Conservation (phyloP, 2,329 filamentous ascomycete genomes). For the Colletotrichum eremochloae region DNA sequence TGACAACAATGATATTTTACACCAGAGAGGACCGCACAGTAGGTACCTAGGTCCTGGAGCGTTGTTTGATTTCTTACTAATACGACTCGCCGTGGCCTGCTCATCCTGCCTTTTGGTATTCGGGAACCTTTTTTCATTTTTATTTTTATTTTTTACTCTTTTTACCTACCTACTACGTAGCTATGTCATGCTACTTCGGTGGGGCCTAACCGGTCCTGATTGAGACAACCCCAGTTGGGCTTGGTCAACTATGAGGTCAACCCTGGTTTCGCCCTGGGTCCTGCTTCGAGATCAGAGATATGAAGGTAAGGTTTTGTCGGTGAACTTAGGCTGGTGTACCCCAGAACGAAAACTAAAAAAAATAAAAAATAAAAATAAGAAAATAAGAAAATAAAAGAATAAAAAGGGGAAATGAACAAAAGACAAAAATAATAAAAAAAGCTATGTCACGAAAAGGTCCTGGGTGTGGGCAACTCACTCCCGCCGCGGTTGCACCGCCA, state of each 20-base stretch:
- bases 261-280: background rate
- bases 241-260: background rate
- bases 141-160: too few species aligned
- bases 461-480: constrained; percentile 15
- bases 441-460: background rate
- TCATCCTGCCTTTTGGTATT: constrained; percentile 9
- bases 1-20: constrained; percentile 2
- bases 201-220: constrained; percentile 8
- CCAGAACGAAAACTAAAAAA: background rate
- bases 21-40: background rate
- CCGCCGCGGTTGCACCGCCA: constrained; percentile 35
- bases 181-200: constrained; percentile 17
- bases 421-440: constrained; percentile 14
- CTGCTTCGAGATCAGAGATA: constrained; percentile 14
- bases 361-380: constrained; percentile 17
- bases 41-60: background rate
- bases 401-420: constrained; percentile 11
- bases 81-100: background rate
- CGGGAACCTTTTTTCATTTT: constrained; percentile 6
- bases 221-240: background rate
- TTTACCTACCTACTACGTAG: background rate
- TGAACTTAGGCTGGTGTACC: constrained; percentile 16
- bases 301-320: constrained; percentile 14
- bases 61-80: background rate
- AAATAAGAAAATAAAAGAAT: too few species aligned